Evolutionary conservation across 2,329 filamentous ascomycete species (phyloP).

Genomic region (Graphilbum ipis-grandicollis): DNA sequence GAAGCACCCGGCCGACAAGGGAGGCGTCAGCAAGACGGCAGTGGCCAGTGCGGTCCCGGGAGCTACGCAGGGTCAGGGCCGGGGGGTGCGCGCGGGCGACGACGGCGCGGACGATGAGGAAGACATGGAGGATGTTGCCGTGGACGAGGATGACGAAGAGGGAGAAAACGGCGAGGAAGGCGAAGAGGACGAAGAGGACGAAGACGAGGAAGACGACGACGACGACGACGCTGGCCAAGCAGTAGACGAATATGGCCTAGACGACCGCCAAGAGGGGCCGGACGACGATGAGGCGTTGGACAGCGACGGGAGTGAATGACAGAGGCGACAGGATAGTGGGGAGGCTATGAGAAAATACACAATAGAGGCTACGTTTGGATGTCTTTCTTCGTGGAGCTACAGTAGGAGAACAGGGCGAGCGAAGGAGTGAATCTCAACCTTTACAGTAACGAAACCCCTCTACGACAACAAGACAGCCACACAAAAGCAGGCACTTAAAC

Average conservation of each 20-base stretch:
- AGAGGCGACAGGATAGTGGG: no score
- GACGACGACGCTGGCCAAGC: no score
- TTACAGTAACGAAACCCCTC: no score
- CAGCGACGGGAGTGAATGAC: slow-evolving; percentile 37
- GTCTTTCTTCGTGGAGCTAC: no score
- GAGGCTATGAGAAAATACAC: no score
- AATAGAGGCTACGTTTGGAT: no score
- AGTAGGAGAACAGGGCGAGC: no score
- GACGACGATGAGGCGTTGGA: slow-evolving; percentile 45
- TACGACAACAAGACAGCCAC: no score
- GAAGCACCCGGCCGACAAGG: slow-evolving; percentile 12
- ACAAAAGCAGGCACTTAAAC: no score
- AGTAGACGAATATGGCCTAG: slow-evolving; percentile 27
- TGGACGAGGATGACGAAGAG: slow-evolving; percentile 21
- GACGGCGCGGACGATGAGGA: slow-evolving; percentile 18
- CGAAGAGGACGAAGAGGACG: slow-evolving; percentile 21
- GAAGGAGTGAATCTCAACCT: no score
- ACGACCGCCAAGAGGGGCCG: slow-evolving; percentile 19
- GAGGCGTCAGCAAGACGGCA: slow-evolving; percentile 13
- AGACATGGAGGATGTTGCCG: slow-evolving; percentile 12
- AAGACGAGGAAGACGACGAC: slow-evolving; percentile 24
- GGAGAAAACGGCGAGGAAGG: slow-evolving; percentile 31
- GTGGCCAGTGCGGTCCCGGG: slow-evolving; percentile 27
- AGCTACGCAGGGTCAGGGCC: no score
- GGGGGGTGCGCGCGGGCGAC: no score